Evolutionary conservation across 2,329 filamentous ascomycete genomes (phyloP), one percentile per base, ranked within the genome.

Genomic region (Paracorniculantispora psalliotae): DNA sequence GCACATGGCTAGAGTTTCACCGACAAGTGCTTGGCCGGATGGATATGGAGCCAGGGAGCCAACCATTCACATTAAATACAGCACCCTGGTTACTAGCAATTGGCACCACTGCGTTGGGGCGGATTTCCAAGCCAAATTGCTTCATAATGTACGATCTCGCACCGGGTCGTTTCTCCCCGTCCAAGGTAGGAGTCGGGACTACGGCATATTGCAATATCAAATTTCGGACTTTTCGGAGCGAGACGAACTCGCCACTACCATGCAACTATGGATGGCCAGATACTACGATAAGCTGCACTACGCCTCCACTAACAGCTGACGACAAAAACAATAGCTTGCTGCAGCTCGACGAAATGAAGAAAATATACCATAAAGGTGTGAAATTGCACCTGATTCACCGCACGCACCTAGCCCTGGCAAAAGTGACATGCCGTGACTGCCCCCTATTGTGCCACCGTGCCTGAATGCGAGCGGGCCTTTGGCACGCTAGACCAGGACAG

Each of bases 401-500:
- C 33, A 37, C 17, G 33, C 4, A 8, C 5, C 12, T 37, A 15
- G 17, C 33, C 33, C 33, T 37, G 33, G 33, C 33, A 37, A 37
- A 28, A 23, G 39, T 54, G 37, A 25, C 51, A 35, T 54, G 39
- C 19, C 41, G 5, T 33, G 33, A 33, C 15, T 55, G 30, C 12
- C 54, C 46, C 44, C 46, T 48, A 19, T 57, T 57, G 43, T 41
- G n/a, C n/a, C 17, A 12, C 9, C 13, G n/a, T 53, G 25, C 50
- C 25, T 8, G 35, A 25, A 17, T 5, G 41, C 41, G 5, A 19
- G 52, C 52, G 52, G 52, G 52, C 52, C 52, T 33, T 15, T 33
- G 26, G 13, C 35, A 21, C 55, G 21, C 47, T 57, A 57, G 55
- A 57, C 55, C 23, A 30, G 35, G 48, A 23, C 30, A 28, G 37